These are phyloP conservation scores for Theobroma grandiflorum DNA, from an alignment of 441 rosid genomes.

Conservation along the genomic window DNA sequence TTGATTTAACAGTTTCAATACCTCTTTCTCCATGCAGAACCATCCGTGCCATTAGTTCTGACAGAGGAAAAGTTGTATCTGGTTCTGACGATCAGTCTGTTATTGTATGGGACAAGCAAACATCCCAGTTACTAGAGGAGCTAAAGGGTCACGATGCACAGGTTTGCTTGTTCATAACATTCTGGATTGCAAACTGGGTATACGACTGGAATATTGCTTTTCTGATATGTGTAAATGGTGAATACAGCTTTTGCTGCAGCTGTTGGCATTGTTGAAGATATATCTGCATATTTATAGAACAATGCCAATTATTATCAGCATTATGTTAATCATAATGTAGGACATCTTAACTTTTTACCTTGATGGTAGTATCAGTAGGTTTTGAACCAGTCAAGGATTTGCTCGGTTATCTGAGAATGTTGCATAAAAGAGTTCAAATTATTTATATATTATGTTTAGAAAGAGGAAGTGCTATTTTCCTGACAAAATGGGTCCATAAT, in stretches of 20 bases:
- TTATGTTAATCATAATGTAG: background rate
- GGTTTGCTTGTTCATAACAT: slow-evolving; percentile 55
- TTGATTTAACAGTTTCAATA: slow-evolving; percentile 21
- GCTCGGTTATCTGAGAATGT: slow-evolving; percentile 9
- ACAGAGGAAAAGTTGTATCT: slow-evolving; percentile 95
- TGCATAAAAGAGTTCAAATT: background rate
- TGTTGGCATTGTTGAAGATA: background rate
- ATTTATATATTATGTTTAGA: background rate
- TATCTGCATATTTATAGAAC: slow-evolving; percentile 8
- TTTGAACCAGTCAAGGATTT: slow-evolving; percentile 9
- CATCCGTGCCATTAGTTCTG: slow-evolving; percentile 97
- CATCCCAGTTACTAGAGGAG: slow-evolving; percentile 90
- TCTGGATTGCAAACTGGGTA: slow-evolving; percentile 23
- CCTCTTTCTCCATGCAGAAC: slow-evolving; percentile 58
- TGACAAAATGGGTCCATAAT: background rate
- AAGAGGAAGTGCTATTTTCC: background rate
- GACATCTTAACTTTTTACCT: background rate
- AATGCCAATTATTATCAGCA: slow-evolving; percentile 2
- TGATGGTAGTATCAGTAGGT: background rate
- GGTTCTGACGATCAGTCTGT: slow-evolving; percentile 98
- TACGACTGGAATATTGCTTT: background rate
- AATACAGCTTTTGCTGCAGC: slow-evolving; percentile 8
- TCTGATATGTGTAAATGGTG: slow-evolving; percentile 18
- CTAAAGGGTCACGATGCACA: slow-evolving; percentile 95
- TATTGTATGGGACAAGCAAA: slow-evolving; percentile 98